Base-by-base conservation (phyloP, 23 red algal genomes). In the Gracilaria domingensis region DNA sequence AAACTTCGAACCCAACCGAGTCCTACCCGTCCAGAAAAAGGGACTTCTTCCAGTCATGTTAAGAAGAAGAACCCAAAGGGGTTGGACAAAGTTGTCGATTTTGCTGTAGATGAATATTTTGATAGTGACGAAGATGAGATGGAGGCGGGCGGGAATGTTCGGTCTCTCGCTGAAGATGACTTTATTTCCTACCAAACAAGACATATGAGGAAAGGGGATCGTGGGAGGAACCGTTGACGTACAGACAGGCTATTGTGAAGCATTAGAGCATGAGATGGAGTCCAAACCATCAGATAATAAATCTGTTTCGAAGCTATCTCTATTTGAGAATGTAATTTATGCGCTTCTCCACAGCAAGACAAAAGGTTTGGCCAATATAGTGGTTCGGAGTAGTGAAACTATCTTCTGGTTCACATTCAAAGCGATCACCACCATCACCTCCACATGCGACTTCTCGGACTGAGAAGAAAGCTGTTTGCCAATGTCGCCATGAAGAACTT, bases 161-260 rank as follows among this genome's bases (percentile, higher is more conserved):
- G 67, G 23, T 88, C 84, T 55, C 70, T 88, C 13, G 84, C 84
- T 2, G 67, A 62, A 21, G 84, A 88, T 47, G 84, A 88, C 48
- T 88, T 88, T 48, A 78, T 88, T 59, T 60, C 84, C 4, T 88
- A 88, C 48, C 84, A 88, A 58, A 88, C 84, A 62, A 76, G 67
- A 61, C 84, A 88, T 30, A 33, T 61, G 20, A 75, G 47, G 51
- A 88, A 88, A 64, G 47, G 44, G 30, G 53, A 88, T 1, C 51
- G 66, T 8, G 71, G 67, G 36, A 88, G 37, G 30, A 82, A 77
- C 25, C 72, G 72, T 30, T 77, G 45, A 51, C 72, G 72, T 30
- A 51, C 26, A 51, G 4, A 6, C 42, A 8, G 13, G 1, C 11
- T 55, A 16, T 2, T 17, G 14, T 20, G 51, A 55, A 55, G 51